Percentiles rank a stretch among this genome's conserved stretches.
These are phyloP conservation scores for Plasmodium berghei DNA, from an alignment of 169 alveolate species.

Conservation along the genomic window DNA sequence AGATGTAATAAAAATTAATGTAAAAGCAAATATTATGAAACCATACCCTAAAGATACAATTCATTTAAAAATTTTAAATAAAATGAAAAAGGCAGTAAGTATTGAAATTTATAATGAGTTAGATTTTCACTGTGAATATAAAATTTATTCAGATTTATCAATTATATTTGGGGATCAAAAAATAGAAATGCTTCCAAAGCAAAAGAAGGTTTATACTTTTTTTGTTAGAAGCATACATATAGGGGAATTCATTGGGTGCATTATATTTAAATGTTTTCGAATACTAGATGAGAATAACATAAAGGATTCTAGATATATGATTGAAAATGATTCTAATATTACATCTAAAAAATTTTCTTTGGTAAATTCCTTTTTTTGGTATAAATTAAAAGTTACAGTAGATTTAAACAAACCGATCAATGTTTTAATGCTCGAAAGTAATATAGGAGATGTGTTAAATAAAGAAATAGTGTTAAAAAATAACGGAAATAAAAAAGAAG, in stretches of 20 bases:
- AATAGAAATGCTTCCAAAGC: slow-evolving; percentile 54
- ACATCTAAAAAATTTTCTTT: not conserved
- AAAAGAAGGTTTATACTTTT: slow-evolving; percentile 44
- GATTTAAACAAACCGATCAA: slow-evolving; percentile 55
- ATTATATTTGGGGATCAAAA: slow-evolving; percentile 53
- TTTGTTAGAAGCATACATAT: slow-evolving; percentile 53
- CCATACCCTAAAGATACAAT: slow-evolving; percentile 61
- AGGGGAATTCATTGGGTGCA: slow-evolving; percentile 69
- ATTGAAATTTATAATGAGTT: slow-evolving; percentile 49
- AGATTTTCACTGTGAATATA: slow-evolving; percentile 48
- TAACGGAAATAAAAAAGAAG: slow-evolving; percentile 37
- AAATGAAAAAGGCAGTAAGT: slow-evolving; percentile 33
- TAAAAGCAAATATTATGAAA: slow-evolving; percentile 36
- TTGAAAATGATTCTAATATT: not conserved
- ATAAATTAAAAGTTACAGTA: slow-evolving; percentile 25
- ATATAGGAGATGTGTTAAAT: slow-evolving; percentile 38
- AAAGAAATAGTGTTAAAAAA: slow-evolving; percentile 68
- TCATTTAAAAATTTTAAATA: slow-evolving; percentile 25
- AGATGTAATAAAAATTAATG: slow-evolving; percentile 53
- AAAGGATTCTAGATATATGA: not conserved
- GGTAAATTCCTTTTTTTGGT: slow-evolving; percentile 54
- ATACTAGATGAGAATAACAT: not conserved
- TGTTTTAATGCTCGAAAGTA: slow-evolving; percentile 36
- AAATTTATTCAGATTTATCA: slow-evolving; percentile 49
- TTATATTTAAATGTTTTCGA: slow-evolving; percentile 35